Evolutionary conservation across 1,284 basidiomycete genomes (phyloP).

Genomic region (Mycena citricolor): DNA sequence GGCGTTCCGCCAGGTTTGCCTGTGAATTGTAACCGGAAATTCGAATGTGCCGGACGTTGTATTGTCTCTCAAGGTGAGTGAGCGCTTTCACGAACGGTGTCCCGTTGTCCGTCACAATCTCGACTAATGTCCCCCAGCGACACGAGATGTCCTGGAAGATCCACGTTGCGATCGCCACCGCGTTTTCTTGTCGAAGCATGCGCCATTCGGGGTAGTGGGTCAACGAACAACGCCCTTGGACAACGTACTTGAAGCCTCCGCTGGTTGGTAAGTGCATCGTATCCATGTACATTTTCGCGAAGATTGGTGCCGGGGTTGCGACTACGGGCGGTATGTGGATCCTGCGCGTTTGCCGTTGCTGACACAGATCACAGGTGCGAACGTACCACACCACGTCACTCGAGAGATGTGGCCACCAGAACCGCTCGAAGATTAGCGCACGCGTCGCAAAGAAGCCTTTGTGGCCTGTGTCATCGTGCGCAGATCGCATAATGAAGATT

Average conservation of each 20-base stretch:
- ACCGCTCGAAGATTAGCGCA: conserved; percentile 4
- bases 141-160: conserved; percentile 28
- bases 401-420: conserved; percentile 18
- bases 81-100: conserved; percentile 1
- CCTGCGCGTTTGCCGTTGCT: conserved; percentile 8
- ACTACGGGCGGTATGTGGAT: conserved; percentile 16
- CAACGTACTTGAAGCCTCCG: conserved; percentile 13
- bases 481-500: conserved; percentile 25
- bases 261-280: conserved; percentile 16
- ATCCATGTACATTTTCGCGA: conserved; percentile 12
- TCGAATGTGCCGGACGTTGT: conserved; percentile 23
- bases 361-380: conserved; percentile 16
- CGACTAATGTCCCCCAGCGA: conserved; percentile 1
- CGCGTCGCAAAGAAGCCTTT: conserved; percentile 27
- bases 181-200: conserved; percentile 20
- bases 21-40: conserved; percentile 46
- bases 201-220: conserved; percentile 25
- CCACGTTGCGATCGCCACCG: conserved; percentile 22
- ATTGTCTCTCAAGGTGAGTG: background rate
- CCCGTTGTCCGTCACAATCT: conserved; percentile 4
- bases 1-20: conserved; percentile 38
- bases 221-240: conserved; percentile 25
- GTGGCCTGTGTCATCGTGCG: conserved; percentile 30
- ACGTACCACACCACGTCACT: conserved; percentile 17
- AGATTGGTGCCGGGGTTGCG: conserved; percentile 9